These are phyloP conservation scores for Wickerhamomyces chaumierensis DNA, from an alignment of 805 yeast genomes.

Conservation along the genomic window DNA sequence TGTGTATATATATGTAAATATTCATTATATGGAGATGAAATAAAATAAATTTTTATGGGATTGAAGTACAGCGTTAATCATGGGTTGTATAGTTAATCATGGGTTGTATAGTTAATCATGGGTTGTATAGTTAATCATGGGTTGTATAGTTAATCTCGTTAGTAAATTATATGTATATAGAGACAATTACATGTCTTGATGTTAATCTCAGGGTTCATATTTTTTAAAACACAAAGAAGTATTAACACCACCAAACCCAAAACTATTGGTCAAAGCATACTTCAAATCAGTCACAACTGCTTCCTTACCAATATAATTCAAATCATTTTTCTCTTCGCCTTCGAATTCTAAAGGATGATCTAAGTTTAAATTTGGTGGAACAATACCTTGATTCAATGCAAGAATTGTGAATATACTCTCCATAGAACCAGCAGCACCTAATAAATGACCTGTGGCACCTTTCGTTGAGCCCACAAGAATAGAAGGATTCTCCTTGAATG, in stretches of 20 bases:
- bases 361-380: constrained; percentile 81
- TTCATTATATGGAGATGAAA: no score
- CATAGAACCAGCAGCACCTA: constrained; percentile 95
- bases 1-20: no score
- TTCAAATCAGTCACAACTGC: constrained; percentile 32
- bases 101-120: no score
- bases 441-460: constrained; percentile 85
- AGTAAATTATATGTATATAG: no score
- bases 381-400: constrained; percentile 40
- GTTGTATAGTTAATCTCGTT: no score
- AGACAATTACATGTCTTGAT: neutral
- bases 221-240: constrained; percentile 53
- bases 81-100: no score
- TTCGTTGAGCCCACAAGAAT: constrained; percentile 70
- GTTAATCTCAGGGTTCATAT: constrained; percentile 5
- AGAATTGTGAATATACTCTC: constrained; percentile 75
- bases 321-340: constrained; percentile 25
- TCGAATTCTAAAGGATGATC: constrained; percentile 36
- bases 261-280: constrained; percentile 75
- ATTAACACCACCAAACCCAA: constrained; percentile 97
- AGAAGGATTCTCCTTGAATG: constrained; percentile 29
- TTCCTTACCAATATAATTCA: constrained; percentile 44
- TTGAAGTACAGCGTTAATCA: no score
- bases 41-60: no score
- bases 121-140: no score